Evolutionary conservation across 2,329 filamentous ascomycete species (phyloP).

Genomic region (Cladosporium sp.): DNA sequence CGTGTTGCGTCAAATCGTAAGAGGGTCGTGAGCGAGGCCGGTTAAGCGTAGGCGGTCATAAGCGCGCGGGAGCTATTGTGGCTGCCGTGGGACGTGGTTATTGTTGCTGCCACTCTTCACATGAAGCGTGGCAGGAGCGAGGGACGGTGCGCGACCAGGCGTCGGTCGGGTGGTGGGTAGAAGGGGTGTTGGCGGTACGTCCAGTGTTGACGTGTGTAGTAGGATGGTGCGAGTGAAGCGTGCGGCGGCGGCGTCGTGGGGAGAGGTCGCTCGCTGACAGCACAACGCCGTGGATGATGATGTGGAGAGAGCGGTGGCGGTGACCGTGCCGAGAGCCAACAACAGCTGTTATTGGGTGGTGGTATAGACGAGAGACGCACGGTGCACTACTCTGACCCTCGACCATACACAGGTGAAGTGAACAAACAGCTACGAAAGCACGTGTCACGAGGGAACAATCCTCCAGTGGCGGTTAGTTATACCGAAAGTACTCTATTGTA

Average conservation of each 20-base stretch:
- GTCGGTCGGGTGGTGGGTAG: not conserved
- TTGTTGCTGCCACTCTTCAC: conserved; percentile 10
- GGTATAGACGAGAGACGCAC: not conserved
- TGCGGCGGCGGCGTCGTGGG: not conserved
- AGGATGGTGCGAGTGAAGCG: not conserved
- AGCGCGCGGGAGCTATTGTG: conserved; percentile 13
- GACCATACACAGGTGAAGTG: not conserved
- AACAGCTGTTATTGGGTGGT: not conserved
- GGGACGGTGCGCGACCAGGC: not conserved
- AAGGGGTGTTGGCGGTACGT: not conserved
- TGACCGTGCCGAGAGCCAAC: conserved; percentile 2
- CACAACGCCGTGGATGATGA: not conserved
- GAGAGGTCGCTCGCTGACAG: conserved; percentile 7
- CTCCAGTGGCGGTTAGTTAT: not conserved
- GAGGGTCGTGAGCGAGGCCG: conserved; percentile 14
- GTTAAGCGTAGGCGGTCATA: conserved; percentile 15
- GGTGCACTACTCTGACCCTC: not conserved
- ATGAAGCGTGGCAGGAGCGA: not conserved
- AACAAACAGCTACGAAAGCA: not conserved
- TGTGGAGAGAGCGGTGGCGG: conserved; percentile 10
- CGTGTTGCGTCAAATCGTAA: conserved; percentile 15
- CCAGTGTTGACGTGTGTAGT: not conserved
- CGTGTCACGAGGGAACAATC: not conserved
- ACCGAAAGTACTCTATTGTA: not conserved
- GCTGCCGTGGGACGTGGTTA: conserved; percentile 6